Conservation (phyloP, 2,329 filamentous ascomycete species). For the Alternaria brassicae region DNA sequence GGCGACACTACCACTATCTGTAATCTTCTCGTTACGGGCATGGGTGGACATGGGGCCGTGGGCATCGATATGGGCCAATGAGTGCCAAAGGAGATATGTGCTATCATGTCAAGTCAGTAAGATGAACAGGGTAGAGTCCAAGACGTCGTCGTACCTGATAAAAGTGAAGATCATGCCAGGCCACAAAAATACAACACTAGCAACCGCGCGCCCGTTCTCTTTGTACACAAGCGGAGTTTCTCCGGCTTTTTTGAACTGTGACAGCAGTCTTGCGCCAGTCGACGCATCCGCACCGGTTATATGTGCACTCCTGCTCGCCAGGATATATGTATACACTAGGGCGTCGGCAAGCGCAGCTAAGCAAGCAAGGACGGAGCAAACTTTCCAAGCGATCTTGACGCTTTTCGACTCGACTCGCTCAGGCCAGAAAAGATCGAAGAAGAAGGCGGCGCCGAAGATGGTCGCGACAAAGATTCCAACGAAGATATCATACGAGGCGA, state of each 20-base stretch:
- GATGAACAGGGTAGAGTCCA: neutral
- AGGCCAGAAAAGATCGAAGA: constrained; percentile 69
- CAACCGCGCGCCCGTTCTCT: constrained; percentile 59
- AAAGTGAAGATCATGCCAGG: constrained; percentile 59
- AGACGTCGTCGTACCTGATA: constrained; percentile 48
- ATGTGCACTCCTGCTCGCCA: constrained; percentile 56
- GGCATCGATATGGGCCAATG: constrained; percentile 49
- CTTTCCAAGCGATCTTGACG: constrained; percentile 63
- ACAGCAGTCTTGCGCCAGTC: constrained; percentile 44
- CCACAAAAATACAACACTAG: constrained; percentile 62
- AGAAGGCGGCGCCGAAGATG: constrained; percentile 66
- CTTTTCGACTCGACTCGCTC: constrained; percentile 58
- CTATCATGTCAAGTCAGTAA: constrained; percentile 25
- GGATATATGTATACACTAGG: constrained; percentile 60
- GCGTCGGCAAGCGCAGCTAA: constrained; percentile 58
- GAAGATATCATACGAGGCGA: constrained; percentile 66
- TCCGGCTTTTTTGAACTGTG: constrained; percentile 38
- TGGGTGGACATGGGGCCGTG: constrained; percentile 51
- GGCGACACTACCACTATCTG: neutral
- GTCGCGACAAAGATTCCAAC: constrained; percentile 64
- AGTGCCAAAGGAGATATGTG: constrained; percentile 50
- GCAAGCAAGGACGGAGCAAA: constrained; percentile 58
- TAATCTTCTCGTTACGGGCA: constrained; percentile 27
- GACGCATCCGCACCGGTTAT: constrained; percentile 52
- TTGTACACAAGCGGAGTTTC: constrained; percentile 54